These are phyloP conservation scores for Penicillium salamii DNA, from an alignment of 495 filamentous ascomycete genomes.

Conservation along the genomic window DNA sequence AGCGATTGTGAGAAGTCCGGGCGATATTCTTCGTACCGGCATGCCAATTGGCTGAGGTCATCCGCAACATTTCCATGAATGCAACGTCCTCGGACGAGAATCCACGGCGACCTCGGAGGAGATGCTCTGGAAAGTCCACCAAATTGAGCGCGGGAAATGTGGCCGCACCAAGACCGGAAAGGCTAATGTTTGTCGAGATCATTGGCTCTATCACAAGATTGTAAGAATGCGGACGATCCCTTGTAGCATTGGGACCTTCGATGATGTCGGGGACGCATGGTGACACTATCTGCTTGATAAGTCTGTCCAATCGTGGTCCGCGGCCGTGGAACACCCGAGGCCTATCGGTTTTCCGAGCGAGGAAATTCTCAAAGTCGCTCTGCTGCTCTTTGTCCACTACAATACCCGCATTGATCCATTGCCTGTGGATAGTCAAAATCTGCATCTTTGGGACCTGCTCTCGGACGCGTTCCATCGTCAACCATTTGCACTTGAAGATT, in stretches of 20 bases:
- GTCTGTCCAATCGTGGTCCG: neutral
- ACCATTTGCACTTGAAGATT: slow-evolving; percentile 39
- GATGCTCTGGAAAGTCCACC: slow-evolving; percentile 20
- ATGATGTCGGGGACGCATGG: too few species aligned
- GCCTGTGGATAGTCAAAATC: slow-evolving; percentile 28
- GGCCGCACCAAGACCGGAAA: neutral
- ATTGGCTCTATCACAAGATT: slow-evolving; percentile 24
- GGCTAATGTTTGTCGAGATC: slow-evolving; percentile 15
- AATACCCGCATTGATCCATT: slow-evolving; percentile 32
- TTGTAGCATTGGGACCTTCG: neutral
- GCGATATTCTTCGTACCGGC: neutral
- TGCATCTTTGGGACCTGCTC: slow-evolving; percentile 34
- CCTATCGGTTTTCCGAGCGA: slow-evolving; percentile 16
- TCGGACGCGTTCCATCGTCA: slow-evolving; percentile 30
- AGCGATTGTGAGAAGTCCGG: slow-evolving; percentile 18
- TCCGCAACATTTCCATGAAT: slow-evolving; percentile 38
- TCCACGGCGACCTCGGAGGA: slow-evolving; percentile 26
- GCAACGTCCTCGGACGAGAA: slow-evolving; percentile 14
- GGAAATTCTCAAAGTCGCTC: slow-evolving; percentile 18
- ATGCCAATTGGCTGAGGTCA: slow-evolving; percentile 23
- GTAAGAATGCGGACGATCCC: slow-evolving; percentile 13
- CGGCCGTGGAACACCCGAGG: slow-evolving; percentile 16
- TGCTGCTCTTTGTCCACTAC: slow-evolving; percentile 20
- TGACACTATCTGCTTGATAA: neutral
- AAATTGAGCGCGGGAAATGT: slow-evolving; percentile 18